phyloP scores from a whole-genome alignment of 805 yeast species.

The baker's yeast (Saccharomyces cerevisiae) region DNA sequence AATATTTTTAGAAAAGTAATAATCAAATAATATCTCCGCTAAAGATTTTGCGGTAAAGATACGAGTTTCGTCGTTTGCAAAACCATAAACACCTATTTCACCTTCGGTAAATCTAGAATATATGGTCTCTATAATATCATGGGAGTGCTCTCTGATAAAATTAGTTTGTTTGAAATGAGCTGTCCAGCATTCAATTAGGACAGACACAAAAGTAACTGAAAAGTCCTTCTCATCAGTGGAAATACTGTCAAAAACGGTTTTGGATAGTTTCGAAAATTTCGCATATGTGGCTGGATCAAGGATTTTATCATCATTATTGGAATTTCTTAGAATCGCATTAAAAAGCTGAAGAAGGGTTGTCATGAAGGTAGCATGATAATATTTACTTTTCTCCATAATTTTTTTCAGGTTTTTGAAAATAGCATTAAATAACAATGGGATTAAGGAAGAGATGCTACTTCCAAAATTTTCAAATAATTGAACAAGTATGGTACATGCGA shows the following conservation, averaged over 20 bases:
- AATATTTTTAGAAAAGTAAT: slow-evolving; percentile 14
- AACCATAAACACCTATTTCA: slow-evolving; percentile 24
- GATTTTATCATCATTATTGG: slow-evolving; percentile 2
- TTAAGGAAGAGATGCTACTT: slow-evolving; percentile 28
- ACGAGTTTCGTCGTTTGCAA: slow-evolving; percentile 24
- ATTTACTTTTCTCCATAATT: slow-evolving; percentile 24
- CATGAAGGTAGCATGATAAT: slow-evolving; percentile 26
- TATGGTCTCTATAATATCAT: slow-evolving; percentile 11
- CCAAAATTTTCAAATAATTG: slow-evolving; percentile 30
- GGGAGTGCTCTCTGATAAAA: slow-evolving; percentile 18
- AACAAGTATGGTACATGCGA: slow-evolving; percentile 24
- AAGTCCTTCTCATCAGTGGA: slow-evolving; percentile 16
- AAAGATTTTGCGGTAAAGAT: slow-evolving; percentile 28
- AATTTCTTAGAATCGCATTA: slow-evolving; percentile 18
- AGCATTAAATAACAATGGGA: slow-evolving; percentile 26
- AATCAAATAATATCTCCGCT: slow-evolving; percentile 31
- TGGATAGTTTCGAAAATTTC: slow-evolving; percentile 24
- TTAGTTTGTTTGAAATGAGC: slow-evolving; percentile 14
- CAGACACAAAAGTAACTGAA: slow-evolving; percentile 22
- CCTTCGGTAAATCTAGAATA: slow-evolving; percentile 17
- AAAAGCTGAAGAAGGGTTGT: slow-evolving; percentile 20
- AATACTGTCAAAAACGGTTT: slow-evolving; percentile 15
- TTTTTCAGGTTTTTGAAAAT: slow-evolving; percentile 32
- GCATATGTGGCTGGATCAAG: slow-evolving; percentile 7
- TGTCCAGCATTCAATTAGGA: slow-evolving; percentile 22